A percentile compares a stretch with the other conserved stretches of the same genome.
Evolutionary conservation across 2,329 filamentous ascomycete genomes (phyloP).

Genomic region (Rhynchosporium graminicola): DNA sequence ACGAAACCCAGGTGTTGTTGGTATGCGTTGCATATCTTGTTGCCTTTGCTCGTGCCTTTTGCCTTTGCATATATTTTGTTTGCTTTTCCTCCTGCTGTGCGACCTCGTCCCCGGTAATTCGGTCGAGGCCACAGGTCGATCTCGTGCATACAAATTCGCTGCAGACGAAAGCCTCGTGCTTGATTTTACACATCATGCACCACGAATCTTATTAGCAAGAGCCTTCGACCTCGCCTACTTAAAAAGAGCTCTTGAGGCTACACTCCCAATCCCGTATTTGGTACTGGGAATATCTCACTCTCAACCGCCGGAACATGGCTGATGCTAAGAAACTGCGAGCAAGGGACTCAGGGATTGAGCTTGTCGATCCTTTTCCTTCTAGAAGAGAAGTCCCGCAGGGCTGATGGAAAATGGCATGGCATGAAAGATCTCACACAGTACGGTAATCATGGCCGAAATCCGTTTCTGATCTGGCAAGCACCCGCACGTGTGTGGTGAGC

Average conservation of each 20-base stretch:
- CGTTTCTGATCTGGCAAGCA: conserved; percentile 22
- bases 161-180: not conserved
- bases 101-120: not conserved
- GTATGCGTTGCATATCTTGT: not conserved
- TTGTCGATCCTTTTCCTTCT: conserved; percentile 25
- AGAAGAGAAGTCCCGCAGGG: conserved; percentile 19
- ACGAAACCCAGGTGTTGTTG: not conserved
- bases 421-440: conserved; percentile 23
- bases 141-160: not conserved
- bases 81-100: not conserved
- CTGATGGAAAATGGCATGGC: conserved; percentile 18
- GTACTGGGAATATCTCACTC: not conserved
- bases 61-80: not conserved
- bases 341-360: not conserved
- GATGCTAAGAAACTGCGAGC: not conserved
- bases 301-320: not conserved
- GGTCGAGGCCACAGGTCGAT: not conserved
- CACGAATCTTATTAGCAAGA: too few species aligned
- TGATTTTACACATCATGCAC: too few species aligned
- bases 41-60: not conserved
- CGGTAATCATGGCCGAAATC: conserved; percentile 7
- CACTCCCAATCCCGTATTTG: not conserved
- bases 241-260: too few species aligned
- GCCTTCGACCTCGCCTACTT: too few species aligned
- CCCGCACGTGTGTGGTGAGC: conserved; percentile 21